Evolutionary conservation across 2,329 filamentous ascomycete genomes (phyloP).

Genomic region (Colletotrichum coccodes): DNA sequence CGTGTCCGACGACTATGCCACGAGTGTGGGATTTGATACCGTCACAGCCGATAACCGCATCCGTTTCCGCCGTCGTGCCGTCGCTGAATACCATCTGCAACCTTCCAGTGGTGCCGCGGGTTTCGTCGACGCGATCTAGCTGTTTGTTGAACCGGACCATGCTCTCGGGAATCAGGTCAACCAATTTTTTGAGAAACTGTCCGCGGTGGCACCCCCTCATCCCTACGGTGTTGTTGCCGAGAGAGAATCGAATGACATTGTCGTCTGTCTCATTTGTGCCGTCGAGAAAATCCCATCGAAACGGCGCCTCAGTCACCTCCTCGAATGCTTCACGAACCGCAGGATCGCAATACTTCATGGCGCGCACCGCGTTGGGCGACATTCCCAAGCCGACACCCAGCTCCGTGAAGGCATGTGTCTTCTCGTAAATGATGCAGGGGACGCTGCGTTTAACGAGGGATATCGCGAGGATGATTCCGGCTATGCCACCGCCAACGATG

Average conservation of each 20-base stretch:
- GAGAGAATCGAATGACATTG: background rate
- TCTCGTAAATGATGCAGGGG: constrained; percentile 57
- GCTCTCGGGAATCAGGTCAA: constrained; percentile 45
- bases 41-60: constrained; percentile 65
- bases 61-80: constrained; percentile 48
- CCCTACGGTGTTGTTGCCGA: background rate
- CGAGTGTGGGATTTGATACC: constrained; percentile 64
- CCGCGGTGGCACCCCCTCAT: constrained; percentile 20
- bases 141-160: constrained; percentile 40
- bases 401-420: constrained; percentile 52
- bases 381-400: constrained; percentile 63
- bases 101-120: background rate
- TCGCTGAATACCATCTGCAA: constrained; percentile 49
- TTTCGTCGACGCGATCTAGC: constrained; percentile 42
- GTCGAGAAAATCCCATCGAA: constrained; percentile 33
- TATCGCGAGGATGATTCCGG: constrained; percentile 58
- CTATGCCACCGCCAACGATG: constrained; percentile 63
- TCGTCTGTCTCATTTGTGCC: constrained; percentile 7
- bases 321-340: constrained; percentile 49
- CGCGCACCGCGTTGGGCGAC: constrained; percentile 58
- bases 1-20: constrained; percentile 58
- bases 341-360: constrained; percentile 43
- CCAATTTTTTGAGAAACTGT: constrained; percentile 45
- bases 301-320: constrained; percentile 36
- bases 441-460: constrained; percentile 52